Evolutionary conservation across 306 rosid species (phyloP), one percentile per base, ranked within the genome.

Genomic region (Macrotyloma uniflorum): DNA sequence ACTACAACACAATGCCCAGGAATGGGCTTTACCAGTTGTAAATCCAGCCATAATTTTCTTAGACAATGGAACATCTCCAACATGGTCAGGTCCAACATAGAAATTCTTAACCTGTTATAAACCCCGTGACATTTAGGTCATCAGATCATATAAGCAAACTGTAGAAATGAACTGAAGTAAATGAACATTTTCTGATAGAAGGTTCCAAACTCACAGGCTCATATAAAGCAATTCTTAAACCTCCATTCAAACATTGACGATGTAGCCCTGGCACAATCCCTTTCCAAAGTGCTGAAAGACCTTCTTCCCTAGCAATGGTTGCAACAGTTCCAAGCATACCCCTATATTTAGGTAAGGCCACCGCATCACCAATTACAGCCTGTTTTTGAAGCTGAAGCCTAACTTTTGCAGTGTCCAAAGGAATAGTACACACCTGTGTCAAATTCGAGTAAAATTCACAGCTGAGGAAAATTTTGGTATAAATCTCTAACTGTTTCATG

Each of bases 361-460:
- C 71, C 30, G 42, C 79, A 75, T 92, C 96, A 2, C 96, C 94
- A 1, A 80, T 82, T 16, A 84, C 83, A 63, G 87, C 93, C 73
- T 89, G 93, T 77, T 92, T 95, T 73, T 95, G 98, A 70, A 95
- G 89, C 85, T 95, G 98, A 81, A 95, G 98, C 87, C 98, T 89
- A 73, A 95, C 98, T 88, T 95, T 95, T 62, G 98, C 98, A 58
- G 98, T 95, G 90, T 95, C 98, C 91, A 95, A 76, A 30, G 98
- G 98, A 84, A 92, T 89, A 18, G 98, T 95, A 61, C 93, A 91
- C 45, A 86, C 72, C 98, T 95, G 83, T 72, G 67, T 83, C 84
- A 82, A 51, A 70, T 35, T 50, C 16, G 67, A 59, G 80, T 65
- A 54, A 50, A 68, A 35, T 78, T 43, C 28, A 58, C 16, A 20